Percentiles rank a stretch among this genome's conserved stretches.
Evolutionary conservation across 352 stramenopile genomes (phyloP).

Genomic region (Globisporangium iwayamae): DNA sequence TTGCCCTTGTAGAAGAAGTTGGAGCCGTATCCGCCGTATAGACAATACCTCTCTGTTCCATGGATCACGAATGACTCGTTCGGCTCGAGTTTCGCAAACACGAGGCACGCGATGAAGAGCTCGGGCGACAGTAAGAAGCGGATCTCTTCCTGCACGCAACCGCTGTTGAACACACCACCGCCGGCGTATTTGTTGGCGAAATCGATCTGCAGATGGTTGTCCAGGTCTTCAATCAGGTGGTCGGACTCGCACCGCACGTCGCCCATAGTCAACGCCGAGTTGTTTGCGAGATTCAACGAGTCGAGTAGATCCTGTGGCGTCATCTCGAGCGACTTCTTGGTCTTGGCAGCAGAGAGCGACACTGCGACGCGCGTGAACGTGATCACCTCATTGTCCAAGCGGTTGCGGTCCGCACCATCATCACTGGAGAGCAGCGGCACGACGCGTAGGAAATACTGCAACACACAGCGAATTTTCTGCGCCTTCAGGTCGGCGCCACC

Average conservation of each 20-base stretch:
- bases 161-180: constrained; percentile 64
- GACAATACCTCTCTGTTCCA: constrained; percentile 55
- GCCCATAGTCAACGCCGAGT: constrained; percentile 9
- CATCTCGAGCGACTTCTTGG: constrained; percentile 5
- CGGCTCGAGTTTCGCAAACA: constrained; percentile 57
- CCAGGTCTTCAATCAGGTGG: constrained; percentile 60
- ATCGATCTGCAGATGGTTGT: constrained; percentile 67
- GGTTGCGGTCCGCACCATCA: background rate
- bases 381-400: constrained; percentile 35
- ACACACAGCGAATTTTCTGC: constrained; percentile 65
- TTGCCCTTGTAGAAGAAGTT: constrained; percentile 49
- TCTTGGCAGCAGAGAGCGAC: constrained; percentile 11
- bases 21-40: constrained; percentile 55
- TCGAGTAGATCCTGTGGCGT: constrained; percentile 22
- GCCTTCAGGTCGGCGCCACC: constrained; percentile 37
- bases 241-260: constrained; percentile 32
- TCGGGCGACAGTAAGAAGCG: constrained; percentile 75
- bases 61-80: constrained; percentile 73
- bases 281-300: background rate
- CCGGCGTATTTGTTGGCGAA: constrained; percentile 83
- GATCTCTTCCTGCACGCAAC: constrained; percentile 84
- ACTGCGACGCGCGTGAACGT: constrained; percentile 56
- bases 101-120: constrained; percentile 56
- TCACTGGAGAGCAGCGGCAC: constrained; percentile 27
- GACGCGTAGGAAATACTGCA: constrained; percentile 67